Percentiles rank a stretch among this genome's conserved stretches.
These are phyloP conservation scores for Dactylellina leptospora DNA, from an alignment of 2,329 filamentous ascomycete genomes.

Conservation along the genomic window DNA sequence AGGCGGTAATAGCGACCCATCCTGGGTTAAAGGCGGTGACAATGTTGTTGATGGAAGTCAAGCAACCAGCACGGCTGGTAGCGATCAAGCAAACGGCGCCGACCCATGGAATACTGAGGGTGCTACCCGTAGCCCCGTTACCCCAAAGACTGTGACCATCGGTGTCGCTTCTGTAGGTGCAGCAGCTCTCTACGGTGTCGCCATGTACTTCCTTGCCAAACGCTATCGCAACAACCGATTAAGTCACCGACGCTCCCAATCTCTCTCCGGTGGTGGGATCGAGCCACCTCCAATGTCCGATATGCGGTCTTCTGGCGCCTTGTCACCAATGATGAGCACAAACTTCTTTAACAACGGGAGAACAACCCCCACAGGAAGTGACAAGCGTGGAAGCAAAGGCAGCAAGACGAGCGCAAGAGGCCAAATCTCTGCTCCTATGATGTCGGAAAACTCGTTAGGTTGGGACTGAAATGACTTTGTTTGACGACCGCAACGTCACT, in stretches of 20 bases:
- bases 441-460: conserved; percentile 91
- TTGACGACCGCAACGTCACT: conserved; percentile 47
- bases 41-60: conserved; percentile 60
- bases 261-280: conserved; percentile 67
- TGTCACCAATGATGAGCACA: conserved; percentile 61
- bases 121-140: conserved; percentile 66
- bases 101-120: conserved; percentile 54
- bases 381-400: conserved; percentile 73
- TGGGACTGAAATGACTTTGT: conserved; percentile 75
- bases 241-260: conserved; percentile 79
- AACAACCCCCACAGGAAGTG: conserved; percentile 66
- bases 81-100: conserved; percentile 58
- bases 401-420: conserved; percentile 68
- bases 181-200: conserved; percentile 86
- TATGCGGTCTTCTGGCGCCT: conserved; percentile 62
- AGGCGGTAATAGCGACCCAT: conserved; percentile 56
- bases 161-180: conserved; percentile 79
- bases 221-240: conserved; percentile 88
- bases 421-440: conserved; percentile 84
- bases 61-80: conserved; percentile 58
- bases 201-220: conserved; percentile 92
- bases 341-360: conserved; percentile 61
- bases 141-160: conserved; percentile 73
- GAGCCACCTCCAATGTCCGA: conserved; percentile 65
- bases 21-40: conserved; percentile 54